Base-by-base conservation (phyloP, 2,329 filamentous ascomycete species). In the Emergomyces pasteurianus region DNA sequence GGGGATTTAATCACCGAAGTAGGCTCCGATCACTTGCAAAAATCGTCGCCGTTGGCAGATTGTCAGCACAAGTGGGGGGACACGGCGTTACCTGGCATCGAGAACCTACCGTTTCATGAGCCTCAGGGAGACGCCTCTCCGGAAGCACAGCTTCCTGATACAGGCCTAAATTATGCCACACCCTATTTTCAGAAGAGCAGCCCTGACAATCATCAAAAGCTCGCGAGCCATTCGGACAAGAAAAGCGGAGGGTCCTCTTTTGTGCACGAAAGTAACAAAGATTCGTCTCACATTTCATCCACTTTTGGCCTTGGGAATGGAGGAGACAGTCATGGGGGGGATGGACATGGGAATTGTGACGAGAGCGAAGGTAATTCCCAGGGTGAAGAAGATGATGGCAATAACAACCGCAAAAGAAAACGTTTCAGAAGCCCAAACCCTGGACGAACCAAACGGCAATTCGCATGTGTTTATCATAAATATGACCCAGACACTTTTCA, bases 381-480 rank as follows among this genome's bases (percentile, higher is more conserved):
- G 18, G 54, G 18, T 18, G 58, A 53, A 16, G 58, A 59, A 5
- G 47, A 54, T 26, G 58, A 59, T 14, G 58, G 38, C 31, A 52
- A 59, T 40, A 50, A 52, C 4, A 53, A 52, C 43, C 58, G 46
- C 14, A 59, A 59, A 54, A 53, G 47, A 21, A 59, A 53, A 42
- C 58, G 58, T 18, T 59, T 59, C 36, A 40, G n/a, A 23, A 28
- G 28, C 26, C 47, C 49, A n/a, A n/a, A 21, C 7, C 36, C 36
- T 16, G 21, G 34, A 18, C 21, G n/a, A 7, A 26, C 3, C 34
- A 38, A 34, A 36, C 34, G 34, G 7, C 16, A 43, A 42, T 59
- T 59, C 26, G 58, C 58, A 14, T 59, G 58, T 54, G 31, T 42
- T 34, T 59, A 53, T 42, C 38, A 59, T 40, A 59, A 54, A 12